Conservation (phyloP, 2,329 filamentous ascomycete genomes). For the Ceratocystis smalleyi region DNA sequence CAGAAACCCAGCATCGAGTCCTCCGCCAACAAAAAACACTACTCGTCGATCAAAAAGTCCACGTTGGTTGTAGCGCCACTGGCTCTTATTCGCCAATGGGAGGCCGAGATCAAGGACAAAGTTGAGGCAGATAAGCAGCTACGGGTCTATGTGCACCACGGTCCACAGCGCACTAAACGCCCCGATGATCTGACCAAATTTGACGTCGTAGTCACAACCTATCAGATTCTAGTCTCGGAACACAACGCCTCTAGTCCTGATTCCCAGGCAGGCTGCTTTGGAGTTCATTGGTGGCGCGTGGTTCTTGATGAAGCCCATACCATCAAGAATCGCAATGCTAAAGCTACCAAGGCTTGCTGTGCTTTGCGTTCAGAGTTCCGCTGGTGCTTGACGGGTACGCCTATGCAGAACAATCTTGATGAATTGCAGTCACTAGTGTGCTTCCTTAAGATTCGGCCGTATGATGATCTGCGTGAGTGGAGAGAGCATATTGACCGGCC, state of each 20-base stretch:
- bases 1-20: conserved; percentile 38
- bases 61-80: conserved; percentile 88
- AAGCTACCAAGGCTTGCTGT: conserved; percentile 83
- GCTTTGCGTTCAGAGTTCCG: conserved; percentile 72
- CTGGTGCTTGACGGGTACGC: conserved; percentile 93
- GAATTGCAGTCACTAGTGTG: conserved; percentile 87
- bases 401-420: conserved; percentile 96
- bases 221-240: conserved; percentile 87
- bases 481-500: conserved; percentile 80
- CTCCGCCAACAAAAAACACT: conserved; percentile 49
- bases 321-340: conserved; percentile 96
- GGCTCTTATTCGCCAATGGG: conserved; percentile 94
- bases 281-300: conserved; percentile 84
- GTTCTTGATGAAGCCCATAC: conserved; percentile 95
- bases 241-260: conserved; percentile 52
- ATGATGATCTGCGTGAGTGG: conserved; percentile 74
- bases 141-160: conserved; percentile 80
- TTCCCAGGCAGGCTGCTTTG: conserved; percentile 56
- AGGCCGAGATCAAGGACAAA: conserved; percentile 76
- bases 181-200: conserved; percentile 63
- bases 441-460: conserved; percentile 84
- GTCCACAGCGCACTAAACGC: conserved; percentile 66
- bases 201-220: conserved; percentile 94
- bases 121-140: conserved; percentile 54
- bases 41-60: conserved; percentile 52